These are phyloP conservation scores for Apiospora phragmitis DNA, from an alignment of 2,329 filamentous ascomycete species.

Conservation along the genomic window DNA sequence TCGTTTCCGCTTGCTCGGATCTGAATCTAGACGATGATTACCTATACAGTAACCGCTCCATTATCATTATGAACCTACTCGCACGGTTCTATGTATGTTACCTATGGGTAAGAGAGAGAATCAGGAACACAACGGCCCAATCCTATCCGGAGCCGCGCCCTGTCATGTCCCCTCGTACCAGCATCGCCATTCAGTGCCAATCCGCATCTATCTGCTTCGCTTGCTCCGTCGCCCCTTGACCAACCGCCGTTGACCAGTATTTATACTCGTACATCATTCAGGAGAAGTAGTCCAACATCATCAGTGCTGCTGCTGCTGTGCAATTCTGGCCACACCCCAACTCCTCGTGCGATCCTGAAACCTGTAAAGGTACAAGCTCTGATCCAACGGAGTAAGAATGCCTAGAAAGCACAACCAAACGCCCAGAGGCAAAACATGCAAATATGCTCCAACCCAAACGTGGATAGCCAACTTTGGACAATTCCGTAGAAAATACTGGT, in stretches of 20 bases:
- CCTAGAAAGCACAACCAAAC: not conserved
- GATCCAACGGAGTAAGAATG: not conserved
- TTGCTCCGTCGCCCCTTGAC: not conserved
- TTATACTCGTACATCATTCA: constrained; percentile 7
- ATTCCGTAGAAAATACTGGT: not conserved
- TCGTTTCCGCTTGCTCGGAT: not conserved
- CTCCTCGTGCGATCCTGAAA: not conserved
- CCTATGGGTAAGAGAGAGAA: not conserved
- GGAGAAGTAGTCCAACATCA: constrained; percentile 10
- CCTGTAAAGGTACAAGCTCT: constrained; percentile 2
- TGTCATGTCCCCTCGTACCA: not conserved
- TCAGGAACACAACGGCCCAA: not conserved
- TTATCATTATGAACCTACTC: not conserved
- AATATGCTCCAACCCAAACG: not conserved
- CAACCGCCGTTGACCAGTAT: not conserved
- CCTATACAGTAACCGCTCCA: not conserved
- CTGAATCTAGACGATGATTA: not conserved
- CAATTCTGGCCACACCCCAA: not conserved
- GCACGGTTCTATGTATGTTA: not conserved
- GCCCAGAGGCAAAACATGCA: not conserved
- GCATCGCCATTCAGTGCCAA: not conserved
- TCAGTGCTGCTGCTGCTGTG: not conserved
- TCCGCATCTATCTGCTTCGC: not conserved
- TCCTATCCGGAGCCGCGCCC: not conserved
- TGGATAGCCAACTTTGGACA: not conserved